Base-by-base conservation (phyloP, 805 yeast species). In the Zygotorulaspora chibaensis region DNA sequence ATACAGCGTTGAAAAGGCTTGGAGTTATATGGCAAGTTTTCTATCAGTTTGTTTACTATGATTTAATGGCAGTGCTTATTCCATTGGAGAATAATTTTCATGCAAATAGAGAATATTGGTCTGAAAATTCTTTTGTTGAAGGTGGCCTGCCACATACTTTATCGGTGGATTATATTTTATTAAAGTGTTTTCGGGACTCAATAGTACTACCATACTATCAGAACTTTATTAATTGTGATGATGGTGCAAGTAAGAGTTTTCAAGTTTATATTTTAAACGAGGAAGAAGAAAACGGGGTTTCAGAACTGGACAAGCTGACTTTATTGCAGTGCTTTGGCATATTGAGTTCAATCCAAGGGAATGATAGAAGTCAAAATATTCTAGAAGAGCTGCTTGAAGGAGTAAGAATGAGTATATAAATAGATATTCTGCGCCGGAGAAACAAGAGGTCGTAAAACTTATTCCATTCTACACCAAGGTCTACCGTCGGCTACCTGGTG, bases 401-500 rank as follows among this genome's bases (percentile, higher is more conserved):
- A 25, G 60, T 65, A 28, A 51, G 69, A 35, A 62, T 62, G 63
- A 65, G 67, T 52, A 62, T 66, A 50, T 62, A 53, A 31, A 13
- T 11, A 16, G 28, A 28, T 7, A 36, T 3, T 2, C 5, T 18
- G 7, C 23, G 11, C 12, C 8, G 33, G 16, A 26, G 40, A 11
- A 16, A 17, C 13, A 26, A 23, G 20, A 2, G 5, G 30, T 31
- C 15, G 35, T 28, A 15, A 29, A 7, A 30, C 23, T 57, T 49
- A 73, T 34, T 67, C 63, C 63, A 70, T 46, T 28, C 67, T 69
- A 56, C 98, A 91, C 88, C 95, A 90, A 3, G 83, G 84, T 51
- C 95, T 72, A 1, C 90, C 96, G 47, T 77, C 71, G 1, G 59
- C 59, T 2, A 84, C 80, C 62, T 91, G 99, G 53, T 75, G 79